Base-by-base conservation (phyloP, 441 rosid species). In the Gossypium lobatum region DNA sequence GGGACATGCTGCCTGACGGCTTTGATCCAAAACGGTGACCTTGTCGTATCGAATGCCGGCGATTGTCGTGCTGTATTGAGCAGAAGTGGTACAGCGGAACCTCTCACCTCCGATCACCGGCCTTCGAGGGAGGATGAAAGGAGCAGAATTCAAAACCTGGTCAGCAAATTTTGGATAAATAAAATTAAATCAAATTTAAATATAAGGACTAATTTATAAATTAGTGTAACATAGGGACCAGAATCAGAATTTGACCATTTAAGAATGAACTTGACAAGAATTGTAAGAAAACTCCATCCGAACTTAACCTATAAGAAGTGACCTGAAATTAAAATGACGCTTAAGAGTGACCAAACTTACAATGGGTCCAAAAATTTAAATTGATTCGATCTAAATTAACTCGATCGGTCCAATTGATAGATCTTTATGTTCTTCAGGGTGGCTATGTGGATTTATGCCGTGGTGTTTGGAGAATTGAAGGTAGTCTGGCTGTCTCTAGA, bases 1-100 rank as follows among this genome's bases (percentile, higher is more conserved):
- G 96, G 96, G 26, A 77, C 91, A 6, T 91, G 96, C 31, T 91
- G 92, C 52, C 88, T 91, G 25, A 91, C 96, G 0, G 93, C 93
- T 70, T 64, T 87, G 78, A 57, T 91, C 46, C 68, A 62, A 1
- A 76, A 82, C 0, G 88, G 92, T 60, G 74, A 79, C 65, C 86
- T 89, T 34, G 77, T 84, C 0, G 88, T 89, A 3, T 78, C 94
- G 16, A 88, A 88, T 18, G 92, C 86, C 2, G 94, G 94, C 42
- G 94, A 89, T 54, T 89, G 92, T 62, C 91, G 94, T 1, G 94
- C 94, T 39, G 94, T 89, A 42, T 55, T 89, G 86, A 85, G 94
- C 77, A 76, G 80, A 4, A 83, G 83, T 54, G 92, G 94, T 3
- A 76, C 63, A 0, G 92, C 91, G 0, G 82, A 88, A 73, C 87